Evolutionary conservation across 257 asterid genomes (phyloP), one percentile per base, ranked within the genome.

Genomic region (Misopates orontium): DNA sequence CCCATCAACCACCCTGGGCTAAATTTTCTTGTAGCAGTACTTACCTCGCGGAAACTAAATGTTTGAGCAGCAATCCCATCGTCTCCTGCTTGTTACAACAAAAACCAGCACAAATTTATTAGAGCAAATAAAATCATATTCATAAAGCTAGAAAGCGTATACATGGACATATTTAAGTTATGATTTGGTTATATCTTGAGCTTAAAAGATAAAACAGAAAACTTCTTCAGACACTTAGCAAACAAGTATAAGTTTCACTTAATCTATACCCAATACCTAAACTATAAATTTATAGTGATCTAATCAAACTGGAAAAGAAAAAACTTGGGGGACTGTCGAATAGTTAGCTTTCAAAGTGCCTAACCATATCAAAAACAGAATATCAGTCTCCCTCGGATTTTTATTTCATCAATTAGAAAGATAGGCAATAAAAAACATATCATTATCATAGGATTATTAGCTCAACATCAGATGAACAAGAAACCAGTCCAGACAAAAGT

Each of bases 31-130:
- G 99, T 88, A 19, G 91, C 99, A 60, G 82, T 83, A 49, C 95
- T 97, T 50, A 94, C 82, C 84, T 90, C 99, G 9, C 96, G 97
- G 44, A 94, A 94, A 55, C 96, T 94, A 73, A 88, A 94, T 20
- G 87, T 94, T 62, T 88, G 95, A 9, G 99, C 95, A 56, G 97
- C 89, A 78, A 94, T 94, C 83, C 96, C 80, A 69, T 88, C 96
- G 0, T 88, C 91, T 44, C 97, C 99, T 90, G 73, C 69, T 64
- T 70, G 25, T 66, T 23, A 9, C 64, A 63, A 72, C 54, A 25
- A 55, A 25, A 68, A 73, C 61, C 50, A 71, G 0, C n/a, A n/a
- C 36, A 23, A 31, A 66, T 54, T 36, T 66, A 23, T 69, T 21
- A 73, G 44, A 60, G n/a, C 21, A 20, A 60, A 40, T 18, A 52